Evolutionary conservation across 2,329 filamentous ascomycete species (phyloP).

Genomic region (Dothideomycetes sp.): DNA sequence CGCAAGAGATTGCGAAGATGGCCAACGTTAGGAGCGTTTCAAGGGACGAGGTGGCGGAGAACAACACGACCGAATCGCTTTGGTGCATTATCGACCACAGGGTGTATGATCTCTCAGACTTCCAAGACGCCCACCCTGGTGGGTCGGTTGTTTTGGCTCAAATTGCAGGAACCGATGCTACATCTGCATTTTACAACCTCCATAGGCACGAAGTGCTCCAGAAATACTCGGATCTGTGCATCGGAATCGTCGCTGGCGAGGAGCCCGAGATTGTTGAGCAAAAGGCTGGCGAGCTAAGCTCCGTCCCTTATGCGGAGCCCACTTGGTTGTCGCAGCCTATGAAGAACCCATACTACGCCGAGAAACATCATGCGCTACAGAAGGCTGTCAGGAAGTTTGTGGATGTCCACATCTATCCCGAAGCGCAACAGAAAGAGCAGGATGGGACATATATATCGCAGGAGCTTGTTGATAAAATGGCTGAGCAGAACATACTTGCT

Average conservation of each 20-base stretch:
- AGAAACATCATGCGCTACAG: conserved; percentile 59
- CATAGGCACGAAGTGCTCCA: conserved; percentile 81
- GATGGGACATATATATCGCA: conserved; percentile 59
- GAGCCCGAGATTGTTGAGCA: conserved; percentile 61
- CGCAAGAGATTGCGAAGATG: no score
- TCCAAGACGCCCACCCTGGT: conserved; percentile 74
- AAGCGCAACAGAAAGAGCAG: conserved; percentile 65
- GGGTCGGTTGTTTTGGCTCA: conserved; percentile 70
- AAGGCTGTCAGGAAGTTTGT: conserved; percentile 62
- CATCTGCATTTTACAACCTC: conserved; percentile 78
- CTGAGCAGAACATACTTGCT: conserved; percentile 60
- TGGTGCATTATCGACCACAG: conserved; percentile 81
- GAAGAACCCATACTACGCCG: conserved; percentile 70
- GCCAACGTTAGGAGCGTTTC: no score
- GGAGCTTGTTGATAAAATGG: conserved; percentile 68
- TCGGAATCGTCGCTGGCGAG: conserved; percentile 68
- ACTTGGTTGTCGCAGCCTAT: conserved; percentile 70
- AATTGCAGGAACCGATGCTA: conserved; percentile 72
- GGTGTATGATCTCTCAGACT: conserved; percentile 79
- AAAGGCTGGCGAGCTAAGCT: conserved; percentile 58
- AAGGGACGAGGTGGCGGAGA: conserved; percentile 56
- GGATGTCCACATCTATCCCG: conserved; percentile 58
- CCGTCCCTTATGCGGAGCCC: conserved; percentile 75
- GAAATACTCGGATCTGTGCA: conserved; percentile 63
- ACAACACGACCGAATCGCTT: conserved; percentile 63